Evolutionary conservation across 2,329 filamentous ascomycete genomes (phyloP).

Genomic region (Epichloe aotearoae): DNA sequence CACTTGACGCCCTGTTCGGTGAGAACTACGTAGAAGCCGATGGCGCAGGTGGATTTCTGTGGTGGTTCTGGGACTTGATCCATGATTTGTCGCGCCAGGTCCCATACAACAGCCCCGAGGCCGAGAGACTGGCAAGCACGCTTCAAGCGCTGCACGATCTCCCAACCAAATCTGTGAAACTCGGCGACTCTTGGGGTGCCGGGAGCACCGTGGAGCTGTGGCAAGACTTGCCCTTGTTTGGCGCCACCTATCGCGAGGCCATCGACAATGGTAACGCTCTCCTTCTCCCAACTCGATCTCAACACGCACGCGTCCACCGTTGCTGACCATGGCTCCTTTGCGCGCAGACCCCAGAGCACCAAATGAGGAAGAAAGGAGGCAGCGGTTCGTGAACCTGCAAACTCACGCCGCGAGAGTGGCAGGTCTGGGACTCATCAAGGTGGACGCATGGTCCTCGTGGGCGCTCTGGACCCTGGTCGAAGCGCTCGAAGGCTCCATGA

Average conservation of each 20-base stretch:
- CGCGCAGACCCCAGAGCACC: background rate
- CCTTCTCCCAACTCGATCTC: no score
- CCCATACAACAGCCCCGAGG: conserved; percentile 8
- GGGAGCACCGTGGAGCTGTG: conserved; percentile 2
- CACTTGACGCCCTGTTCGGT: conserved; percentile 4
- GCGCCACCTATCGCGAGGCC: conserved; percentile 2
- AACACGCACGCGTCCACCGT: background rate
- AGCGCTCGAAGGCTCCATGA: conserved; percentile 8
- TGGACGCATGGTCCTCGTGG: conserved; percentile 2
- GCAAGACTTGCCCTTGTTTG: conserved; percentile 5
- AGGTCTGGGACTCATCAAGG: background rate
- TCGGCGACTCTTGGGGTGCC: background rate
- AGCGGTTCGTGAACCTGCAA: conserved; percentile 4
- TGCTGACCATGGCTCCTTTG: background rate
- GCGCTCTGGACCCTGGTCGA: conserved; percentile 9
- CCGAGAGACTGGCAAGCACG: conserved; percentile 6
- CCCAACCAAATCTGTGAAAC: background rate
- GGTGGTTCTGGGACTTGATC: conserved; percentile 13
- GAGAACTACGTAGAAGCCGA: background rate
- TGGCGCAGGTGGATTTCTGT: conserved; percentile 7
- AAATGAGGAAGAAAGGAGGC: background rate
- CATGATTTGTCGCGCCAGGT: conserved; percentile 11
- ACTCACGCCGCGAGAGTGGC: conserved; percentile 6
- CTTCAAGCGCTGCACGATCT: conserved; percentile 5
- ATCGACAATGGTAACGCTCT: background rate